phyloP scores from a whole-genome alignment of 2,329 filamentous ascomycete species.

The Colletotrichum sansevieriae region DNA sequence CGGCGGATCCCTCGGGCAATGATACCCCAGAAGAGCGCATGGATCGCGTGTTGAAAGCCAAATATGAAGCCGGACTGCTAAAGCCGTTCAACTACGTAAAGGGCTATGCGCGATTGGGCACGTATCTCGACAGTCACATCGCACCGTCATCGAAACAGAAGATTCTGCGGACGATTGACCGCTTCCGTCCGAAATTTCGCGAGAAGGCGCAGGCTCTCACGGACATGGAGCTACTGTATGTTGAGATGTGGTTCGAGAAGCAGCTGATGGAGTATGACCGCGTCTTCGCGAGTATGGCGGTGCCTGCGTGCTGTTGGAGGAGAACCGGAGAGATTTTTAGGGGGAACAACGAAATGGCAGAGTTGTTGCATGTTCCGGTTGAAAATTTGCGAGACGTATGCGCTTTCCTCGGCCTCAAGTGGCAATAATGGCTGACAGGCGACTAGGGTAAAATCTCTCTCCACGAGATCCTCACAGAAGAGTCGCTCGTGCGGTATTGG shows the following conservation, averaged over 20 bases:
- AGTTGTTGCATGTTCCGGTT: conserved; percentile 92
- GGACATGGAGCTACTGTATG: conserved; percentile 92
- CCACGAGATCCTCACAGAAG: conserved; percentile 95
- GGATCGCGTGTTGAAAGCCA: conserved; percentile 92
- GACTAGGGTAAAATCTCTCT: conserved; percentile 89
- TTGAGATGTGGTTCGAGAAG: conserved; percentile 99
- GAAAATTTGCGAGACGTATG: conserved; percentile 91
- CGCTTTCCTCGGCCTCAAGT: conserved; percentile 41
- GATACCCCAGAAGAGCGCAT: conserved; percentile 93
- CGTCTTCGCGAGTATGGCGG: conserved; percentile 98
- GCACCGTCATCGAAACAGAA: conserved; percentile 86
- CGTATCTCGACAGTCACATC: conserved; percentile 93
- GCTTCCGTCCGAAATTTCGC: conserved; percentile 94
- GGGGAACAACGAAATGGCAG: conserved; percentile 98
- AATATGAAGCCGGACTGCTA: conserved; percentile 93
- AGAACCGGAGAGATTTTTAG: conserved; percentile 97
- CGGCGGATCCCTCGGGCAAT: conserved; percentile 90
- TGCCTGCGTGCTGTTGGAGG: conserved; percentile 97
- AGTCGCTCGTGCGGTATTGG: conserved; percentile 97
- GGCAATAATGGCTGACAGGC: conserved; percentile 38
- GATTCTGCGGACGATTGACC: conserved; percentile 90
- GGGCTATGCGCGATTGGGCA: conserved; percentile 89
- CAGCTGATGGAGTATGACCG: conserved; percentile 98
- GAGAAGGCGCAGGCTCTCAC: conserved; percentile 94
- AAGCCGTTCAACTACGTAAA: conserved; percentile 99